Percentiles rank a stretch among this genome's conserved stretches.
These are phyloP conservation scores for Monosiga brevicollis DNA, from an alignment of 78 protist genomes.

Conservation along the genomic window DNA sequence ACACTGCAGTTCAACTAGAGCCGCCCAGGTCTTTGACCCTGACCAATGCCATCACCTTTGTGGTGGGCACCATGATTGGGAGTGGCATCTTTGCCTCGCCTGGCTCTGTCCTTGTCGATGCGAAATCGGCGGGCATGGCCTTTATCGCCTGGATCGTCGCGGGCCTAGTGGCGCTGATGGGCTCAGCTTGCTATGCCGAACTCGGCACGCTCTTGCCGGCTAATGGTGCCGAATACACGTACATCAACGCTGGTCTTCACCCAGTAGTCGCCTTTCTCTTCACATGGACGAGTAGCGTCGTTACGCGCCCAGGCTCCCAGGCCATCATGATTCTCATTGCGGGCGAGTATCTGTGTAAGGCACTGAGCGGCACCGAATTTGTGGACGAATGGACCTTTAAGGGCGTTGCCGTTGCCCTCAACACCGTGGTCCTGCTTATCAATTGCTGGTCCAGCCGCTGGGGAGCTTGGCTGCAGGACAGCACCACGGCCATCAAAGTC, in stretches of 20 bases:
- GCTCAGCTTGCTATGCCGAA: slow-evolving; percentile 24
- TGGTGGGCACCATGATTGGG: slow-evolving; percentile 27
- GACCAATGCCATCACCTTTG: slow-evolving; percentile 1
- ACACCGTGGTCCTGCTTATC: neutral
- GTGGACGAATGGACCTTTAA: neutral
- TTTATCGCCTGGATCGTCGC: slow-evolving; percentile 10
- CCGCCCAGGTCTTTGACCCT: neutral
- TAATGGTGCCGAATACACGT: slow-evolving; percentile 24
- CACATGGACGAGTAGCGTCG: slow-evolving; percentile 2
- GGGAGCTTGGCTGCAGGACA: neutral
- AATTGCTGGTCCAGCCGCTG: neutral
- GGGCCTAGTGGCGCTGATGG: slow-evolving; percentile 22
- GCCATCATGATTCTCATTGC: slow-evolving; percentile 6
- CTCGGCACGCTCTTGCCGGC: slow-evolving; percentile 14
- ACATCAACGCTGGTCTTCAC: slow-evolving; percentile 1
- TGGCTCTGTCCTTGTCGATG: neutral
- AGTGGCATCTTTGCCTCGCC: slow-evolving; percentile 28
- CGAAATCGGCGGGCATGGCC: slow-evolving; percentile 2
- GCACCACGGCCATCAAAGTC: neutral
- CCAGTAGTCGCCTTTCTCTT: slow-evolving; percentile 7
- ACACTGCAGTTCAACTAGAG: too few relatives aligned
- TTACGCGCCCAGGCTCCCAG: slow-evolving; percentile 6
- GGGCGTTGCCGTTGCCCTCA: neutral
- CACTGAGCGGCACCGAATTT: too few relatives aligned
- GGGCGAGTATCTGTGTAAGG: slow-evolving; percentile 4